Conservation (phyloP, 176 grass and related monocot species). For the Urochloa ruziziensis region DNA sequence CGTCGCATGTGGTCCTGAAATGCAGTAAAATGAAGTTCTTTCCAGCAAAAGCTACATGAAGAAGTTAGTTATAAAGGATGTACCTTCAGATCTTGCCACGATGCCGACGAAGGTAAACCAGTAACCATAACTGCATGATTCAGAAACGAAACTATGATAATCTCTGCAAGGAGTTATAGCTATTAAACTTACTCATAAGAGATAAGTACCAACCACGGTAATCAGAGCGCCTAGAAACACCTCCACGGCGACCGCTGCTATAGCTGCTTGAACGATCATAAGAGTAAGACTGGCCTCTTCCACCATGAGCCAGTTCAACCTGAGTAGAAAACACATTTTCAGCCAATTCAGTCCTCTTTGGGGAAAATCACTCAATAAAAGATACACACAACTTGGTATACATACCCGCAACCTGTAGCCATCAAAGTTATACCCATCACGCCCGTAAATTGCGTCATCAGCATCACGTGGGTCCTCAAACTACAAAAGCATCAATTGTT, state of each 20-base stretch:
- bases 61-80: background rate
- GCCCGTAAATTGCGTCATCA: constrained; percentile 86
- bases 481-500: constrained; percentile 38
- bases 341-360: background rate
- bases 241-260: constrained; percentile 57
- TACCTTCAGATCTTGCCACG: constrained; percentile 99
- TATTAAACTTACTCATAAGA: background rate
- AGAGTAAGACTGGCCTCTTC: constrained; percentile 72
- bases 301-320: constrained; percentile 97
- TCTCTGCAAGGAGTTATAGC: background rate
- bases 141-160: constrained; percentile 1
- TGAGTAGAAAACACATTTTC: constrained; percentile 30
- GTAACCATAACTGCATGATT: constrained; percentile 66
- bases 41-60: background rate
- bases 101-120: constrained; percentile 90
- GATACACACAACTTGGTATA: background rate
- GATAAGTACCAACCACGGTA: constrained; percentile 57
- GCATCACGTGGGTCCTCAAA: constrained; percentile 90
- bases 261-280: constrained; percentile 75
- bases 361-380: background rate
- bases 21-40: background rate
- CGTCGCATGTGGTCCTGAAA: constrained; percentile 87
- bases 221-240: constrained; percentile 73
- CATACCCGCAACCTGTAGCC: constrained; percentile 75
- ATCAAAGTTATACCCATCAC: constrained; percentile 95